Base-by-base conservation (phyloP, 1,284 basidiomycete genomes). In the Ceratobasidium papillatum region DNA sequence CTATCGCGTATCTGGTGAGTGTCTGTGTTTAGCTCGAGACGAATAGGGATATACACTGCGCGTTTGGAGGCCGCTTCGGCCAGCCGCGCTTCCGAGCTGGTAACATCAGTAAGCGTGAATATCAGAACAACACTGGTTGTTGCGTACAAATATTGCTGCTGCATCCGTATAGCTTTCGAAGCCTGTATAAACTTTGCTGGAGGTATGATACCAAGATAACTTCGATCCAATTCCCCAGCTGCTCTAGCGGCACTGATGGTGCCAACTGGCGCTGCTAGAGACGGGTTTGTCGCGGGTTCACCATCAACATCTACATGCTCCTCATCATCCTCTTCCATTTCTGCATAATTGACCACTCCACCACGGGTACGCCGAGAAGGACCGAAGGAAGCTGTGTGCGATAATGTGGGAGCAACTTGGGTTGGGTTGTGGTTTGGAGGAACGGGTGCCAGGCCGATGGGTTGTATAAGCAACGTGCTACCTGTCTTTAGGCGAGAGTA, bases 1-100 rank as follows among this genome's bases (percentile, higher is more conserved):
- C 93, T 93, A 80, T 99, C 97, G 74, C 95, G 91, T 81, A 99
- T 91, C 79, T 96, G 88, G 80, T 95, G 93, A 0, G 91, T 92
- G 8, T 95, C 93, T 3, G 96, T 96, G 80, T 99, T 96, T 78
- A 98, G 91, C 80, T 99, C 96, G 75, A 99, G 92, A 61, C 94
- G 92, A 77, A 99, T 94, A 9, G 97, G 97, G 3, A 99, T 90
- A 32, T 97, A 88, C 1, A 91, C 85, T 3, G 92, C 87, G 30
- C 89, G 87, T 76, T 86, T 87, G 59, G 85, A 81, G 0, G 93
- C 91, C 80, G 93, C 90, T 12, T 81, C 81, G 54, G 91, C 87
- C 43, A 95, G 81, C n/a, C 85, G 82, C 34, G 93, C 90, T 73
- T 87, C 86, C 0, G 91, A 82, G 58, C 93, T 95, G 79, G 63